phyloP scores from a whole-genome alignment of 2,329 filamentous ascomycete genomes.

The Scedosporium minutisporum region DNA sequence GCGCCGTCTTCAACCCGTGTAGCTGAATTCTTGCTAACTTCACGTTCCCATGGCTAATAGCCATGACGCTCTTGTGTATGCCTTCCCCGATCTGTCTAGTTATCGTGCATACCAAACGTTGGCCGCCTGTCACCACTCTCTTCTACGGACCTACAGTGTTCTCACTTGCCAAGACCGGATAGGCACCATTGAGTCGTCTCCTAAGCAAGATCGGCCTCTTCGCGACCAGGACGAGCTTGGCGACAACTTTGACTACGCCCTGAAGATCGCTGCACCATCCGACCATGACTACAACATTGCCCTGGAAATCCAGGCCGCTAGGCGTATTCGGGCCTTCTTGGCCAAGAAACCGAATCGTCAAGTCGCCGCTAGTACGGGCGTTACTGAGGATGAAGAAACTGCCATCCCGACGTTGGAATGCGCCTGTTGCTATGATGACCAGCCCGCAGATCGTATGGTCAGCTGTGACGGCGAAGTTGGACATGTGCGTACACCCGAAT shows the following conservation, averaged over 20 bases:
- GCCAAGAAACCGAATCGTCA: conserved; percentile 15
- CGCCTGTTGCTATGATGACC: conserved; percentile 62
- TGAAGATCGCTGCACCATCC: not conserved
- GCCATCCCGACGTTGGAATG: conserved; percentile 55
- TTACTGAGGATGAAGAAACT: conserved; percentile 30
- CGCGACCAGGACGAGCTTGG: not conserved
- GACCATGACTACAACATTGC: conserved; percentile 16
- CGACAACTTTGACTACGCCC: not conserved
- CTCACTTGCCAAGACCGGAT: not conserved
- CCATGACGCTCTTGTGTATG: not conserved
- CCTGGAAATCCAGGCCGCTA: conserved; percentile 11
- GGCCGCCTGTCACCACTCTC: not conserved
- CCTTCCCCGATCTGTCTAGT: not conserved
- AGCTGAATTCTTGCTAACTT: not conserved
- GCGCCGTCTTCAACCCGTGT: not conserved
- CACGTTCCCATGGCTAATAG: not conserved
- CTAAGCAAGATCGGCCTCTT: not conserved
- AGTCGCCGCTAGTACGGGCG: conserved; percentile 24
- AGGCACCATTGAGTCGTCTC: not conserved
- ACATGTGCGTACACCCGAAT: conserved; percentile 34
- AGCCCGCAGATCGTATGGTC: conserved; percentile 57
- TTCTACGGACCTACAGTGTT: not conserved
- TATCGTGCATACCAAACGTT: not conserved
- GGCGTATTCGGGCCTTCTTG: not conserved
- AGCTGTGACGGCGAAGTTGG: conserved; percentile 48